Conservation (phyloP, 352 stramenopile species). For the Pythium phragmitis region DNA sequence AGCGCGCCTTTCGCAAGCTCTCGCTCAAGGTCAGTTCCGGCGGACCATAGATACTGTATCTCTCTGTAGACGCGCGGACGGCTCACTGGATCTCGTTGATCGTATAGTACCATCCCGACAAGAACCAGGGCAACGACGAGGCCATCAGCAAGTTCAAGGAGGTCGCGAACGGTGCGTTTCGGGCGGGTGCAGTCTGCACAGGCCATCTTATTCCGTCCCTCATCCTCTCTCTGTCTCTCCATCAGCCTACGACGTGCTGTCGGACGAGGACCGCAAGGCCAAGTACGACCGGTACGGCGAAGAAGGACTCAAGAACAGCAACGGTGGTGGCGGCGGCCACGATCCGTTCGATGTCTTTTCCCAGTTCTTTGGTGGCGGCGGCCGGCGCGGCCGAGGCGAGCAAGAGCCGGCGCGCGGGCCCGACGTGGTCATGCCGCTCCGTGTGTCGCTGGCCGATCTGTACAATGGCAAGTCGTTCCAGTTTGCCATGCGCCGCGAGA, state of each 20-base stretch:
- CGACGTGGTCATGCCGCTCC: slow-evolving; percentile 86
- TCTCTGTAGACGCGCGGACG: background rate
- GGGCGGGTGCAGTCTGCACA: background rate
- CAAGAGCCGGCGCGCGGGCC: slow-evolving; percentile 61
- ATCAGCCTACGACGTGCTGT: slow-evolving; percentile 89
- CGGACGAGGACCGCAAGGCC: slow-evolving; percentile 85
- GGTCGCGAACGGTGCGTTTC: slow-evolving; percentile 51
- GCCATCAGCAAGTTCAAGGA: slow-evolving; percentile 88
- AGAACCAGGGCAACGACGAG: slow-evolving; percentile 85
- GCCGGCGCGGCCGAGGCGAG: slow-evolving; percentile 37
- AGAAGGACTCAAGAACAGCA: slow-evolving; percentile 67
- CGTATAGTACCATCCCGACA: slow-evolving; percentile 83
- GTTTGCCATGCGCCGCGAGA: slow-evolving; percentile 92
- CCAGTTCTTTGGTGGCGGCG: slow-evolving; percentile 71
- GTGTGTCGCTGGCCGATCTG: slow-evolving; percentile 94
- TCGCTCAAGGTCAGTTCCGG: slow-evolving; percentile 69
- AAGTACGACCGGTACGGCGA: slow-evolving; percentile 92
- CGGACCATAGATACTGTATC: background rate
- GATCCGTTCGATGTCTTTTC: slow-evolving; percentile 83
- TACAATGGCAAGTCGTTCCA: slow-evolving; percentile 96
- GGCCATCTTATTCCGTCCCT: too few relatives aligned
- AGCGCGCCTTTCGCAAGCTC: slow-evolving; percentile 85
- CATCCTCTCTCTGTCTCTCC: too few relatives aligned
- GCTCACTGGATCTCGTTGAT: too few relatives aligned
- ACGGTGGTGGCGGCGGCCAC: slow-evolving; percentile 47